phyloP scores from a whole-genome alignment of 108 stramenopile species.

The Discostella stelligeroides region DNA sequence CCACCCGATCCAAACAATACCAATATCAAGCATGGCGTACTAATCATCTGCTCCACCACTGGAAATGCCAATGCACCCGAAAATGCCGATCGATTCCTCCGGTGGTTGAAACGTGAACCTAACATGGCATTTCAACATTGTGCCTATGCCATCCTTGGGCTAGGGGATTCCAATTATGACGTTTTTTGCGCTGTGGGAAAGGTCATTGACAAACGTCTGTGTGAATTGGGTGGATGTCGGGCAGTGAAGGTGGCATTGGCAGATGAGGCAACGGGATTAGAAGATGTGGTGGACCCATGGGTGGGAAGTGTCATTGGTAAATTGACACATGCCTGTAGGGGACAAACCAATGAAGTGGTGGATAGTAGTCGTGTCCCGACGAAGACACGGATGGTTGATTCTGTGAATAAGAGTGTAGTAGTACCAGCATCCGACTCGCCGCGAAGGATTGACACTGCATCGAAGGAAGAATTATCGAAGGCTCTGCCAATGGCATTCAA shows the following conservation, averaged over 20 bases:
- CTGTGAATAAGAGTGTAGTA: too few species aligned
- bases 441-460: neutral
- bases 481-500: conserved; percentile 13
- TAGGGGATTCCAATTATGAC: conserved; percentile 92
- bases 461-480: conserved; percentile 6
- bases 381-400: too few species aligned
- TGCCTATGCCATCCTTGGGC: conserved; percentile 70
- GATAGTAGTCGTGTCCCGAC: neutral
- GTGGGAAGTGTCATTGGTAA: conserved; percentile 42
- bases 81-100: conserved; percentile 73
- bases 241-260: conserved; percentile 61
- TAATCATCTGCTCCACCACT: conserved; percentile 85
- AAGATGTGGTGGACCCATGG: conserved; percentile 89
- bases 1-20: conserved; percentile 17
- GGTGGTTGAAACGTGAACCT: conserved; percentile 70
- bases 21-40: conserved; percentile 58
- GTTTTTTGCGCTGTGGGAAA: conserved; percentile 83
- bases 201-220: conserved; percentile 61
- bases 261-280: conserved; percentile 91
- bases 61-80: conserved; percentile 93
- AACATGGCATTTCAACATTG: conserved; percentile 53
- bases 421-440: too few species aligned
- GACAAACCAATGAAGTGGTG: neutral
- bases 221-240: conserved; percentile 72
- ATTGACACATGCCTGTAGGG: conserved; percentile 57